Evolutionary conservation across 169 alveolate species (phyloP).

Genomic region (Plasmodium gaboni): DNA sequence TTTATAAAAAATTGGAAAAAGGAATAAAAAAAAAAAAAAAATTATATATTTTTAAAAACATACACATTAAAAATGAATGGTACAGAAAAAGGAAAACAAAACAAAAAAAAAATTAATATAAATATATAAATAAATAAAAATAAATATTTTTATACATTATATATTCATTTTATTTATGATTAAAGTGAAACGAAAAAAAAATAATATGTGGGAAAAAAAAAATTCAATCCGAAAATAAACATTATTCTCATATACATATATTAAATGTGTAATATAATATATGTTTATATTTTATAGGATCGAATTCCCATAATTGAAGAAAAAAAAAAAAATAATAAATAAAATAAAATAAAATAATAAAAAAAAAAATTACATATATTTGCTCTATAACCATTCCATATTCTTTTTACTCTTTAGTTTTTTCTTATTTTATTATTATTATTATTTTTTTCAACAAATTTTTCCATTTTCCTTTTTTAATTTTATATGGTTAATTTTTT

Average conservation of each 20-base stretch:
- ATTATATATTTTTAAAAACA: not conserved
- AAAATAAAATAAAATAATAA: not conserved
- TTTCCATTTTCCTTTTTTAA: not conserved
- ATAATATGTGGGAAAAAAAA: not conserved
- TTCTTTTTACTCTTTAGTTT: not conserved
- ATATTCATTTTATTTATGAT: no score
- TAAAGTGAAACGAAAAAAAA: no score
- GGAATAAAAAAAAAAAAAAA: conserved; percentile 1
- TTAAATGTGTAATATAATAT: not conserved
- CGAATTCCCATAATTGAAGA: not conserved
- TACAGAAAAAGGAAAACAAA: not conserved
- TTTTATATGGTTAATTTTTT: not conserved
- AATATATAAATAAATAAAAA: not conserved
- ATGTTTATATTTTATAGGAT: not conserved
- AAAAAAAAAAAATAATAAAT: not conserved
- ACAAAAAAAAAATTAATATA: not conserved
- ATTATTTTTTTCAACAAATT: not conserved
- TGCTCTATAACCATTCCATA: not conserved
- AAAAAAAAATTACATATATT: not conserved
- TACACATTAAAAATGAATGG: not conserved
- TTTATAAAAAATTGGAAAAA: not conserved
- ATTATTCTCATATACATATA: not conserved
- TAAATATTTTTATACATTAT: not conserved
- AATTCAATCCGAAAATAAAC: conserved; percentile 1
- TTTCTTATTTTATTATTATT: not conserved